Base-by-base conservation (phyloP, 345 rosid species). In the Excoecaria agallocha region DNA sequence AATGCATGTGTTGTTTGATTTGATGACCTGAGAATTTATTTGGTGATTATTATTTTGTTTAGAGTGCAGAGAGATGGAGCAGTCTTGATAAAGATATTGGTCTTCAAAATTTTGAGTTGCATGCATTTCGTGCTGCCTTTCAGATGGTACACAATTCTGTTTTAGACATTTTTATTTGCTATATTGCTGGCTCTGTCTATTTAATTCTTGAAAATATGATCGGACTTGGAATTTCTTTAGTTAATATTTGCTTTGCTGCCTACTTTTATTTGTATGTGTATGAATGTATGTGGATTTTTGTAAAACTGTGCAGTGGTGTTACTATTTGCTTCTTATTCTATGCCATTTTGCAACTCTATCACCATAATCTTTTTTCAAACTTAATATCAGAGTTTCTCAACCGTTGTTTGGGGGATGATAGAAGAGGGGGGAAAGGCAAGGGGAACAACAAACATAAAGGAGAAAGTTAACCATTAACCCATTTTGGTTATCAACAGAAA, bases 41-140 rank as follows among this genome's bases (percentile, higher is more conserved):
- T 13, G 4, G 41, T 73, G 50, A 69, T 56, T 41, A 24, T 56
- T 74, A 17, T 63, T 72, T 80, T 77, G 68, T 69, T 71, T 76
- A 90, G 98, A 94, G 97, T 87, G 97, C 98, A 63, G 97, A 90
- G 71, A 92, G 97, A 84, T 92, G 97, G 98, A 87, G 84, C 56
- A 81, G 81, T 75, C 87, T 94, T 19, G 85, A 84, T 68, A 85
- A 83, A 73, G 92, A 89, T 80, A 92, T 85, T 48, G 97, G 95
- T 69, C 81, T 86, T 77, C 91, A 87, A 76, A 92, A 94, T 84
- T 94, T 92, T 80, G 89, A 91, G 89, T 66, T 92, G 86, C 97
- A 90, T 82, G 87, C 95, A 72, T 91, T 88, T 66, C 98, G 97
- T 76, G 94, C 98, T 78, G 95, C 91, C 72, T 94, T 94, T 70